A percentile compares a stretch with the other conserved stretches of the same genome.
These are phyloP conservation scores for Cinnamomum micranthum DNA, from an alignment of 164 flowering plant species.

Conservation along the genomic window DNA sequence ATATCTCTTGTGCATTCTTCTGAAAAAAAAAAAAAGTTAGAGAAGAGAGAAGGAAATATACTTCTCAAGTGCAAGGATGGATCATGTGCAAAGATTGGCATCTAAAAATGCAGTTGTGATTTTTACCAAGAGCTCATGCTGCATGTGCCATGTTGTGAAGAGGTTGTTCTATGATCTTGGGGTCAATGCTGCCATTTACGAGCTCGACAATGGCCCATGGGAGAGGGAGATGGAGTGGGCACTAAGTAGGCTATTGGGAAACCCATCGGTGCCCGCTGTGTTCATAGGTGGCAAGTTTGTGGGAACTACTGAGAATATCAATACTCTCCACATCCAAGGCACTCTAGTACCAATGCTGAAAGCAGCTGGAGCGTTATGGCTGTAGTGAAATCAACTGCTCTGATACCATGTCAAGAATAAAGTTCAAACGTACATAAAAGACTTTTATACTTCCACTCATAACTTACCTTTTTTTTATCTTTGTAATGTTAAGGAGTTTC, in stretches of 20 bases:
- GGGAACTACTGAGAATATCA: slow-evolving; percentile 24
- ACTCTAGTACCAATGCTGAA: slow-evolving; percentile 33
- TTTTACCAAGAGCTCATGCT: slow-evolving; percentile 38
- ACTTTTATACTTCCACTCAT: background rate
- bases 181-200: slow-evolving; percentile 33
- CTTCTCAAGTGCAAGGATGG: slow-evolving; percentile 18
- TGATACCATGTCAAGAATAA: background rate
- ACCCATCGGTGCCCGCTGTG: slow-evolving; percentile 32
- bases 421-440: background rate
- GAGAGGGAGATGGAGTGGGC: slow-evolving; percentile 37
- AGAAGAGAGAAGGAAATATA: background rate
- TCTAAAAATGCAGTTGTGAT: slow-evolving; percentile 37
- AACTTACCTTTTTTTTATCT: no score
- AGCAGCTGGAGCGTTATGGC: slow-evolving; percentile 38
- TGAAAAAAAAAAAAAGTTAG: no score
- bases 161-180: slow-evolving; percentile 34
- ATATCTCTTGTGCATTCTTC: background rate
- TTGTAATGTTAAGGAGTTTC: background rate
- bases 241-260: slow-evolving; percentile 22
- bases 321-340: slow-evolving; percentile 35
- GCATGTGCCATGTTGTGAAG: slow-evolving; percentile 40
- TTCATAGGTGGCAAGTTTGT: slow-evolving; percentile 32
- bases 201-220: slow-evolving; percentile 32
- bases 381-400: slow-evolving; percentile 5
- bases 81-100: slow-evolving; percentile 20